These are phyloP conservation scores for Aspergillus hancockii DNA, from an alignment of 495 filamentous ascomycete genomes.

Conservation along the genomic window DNA sequence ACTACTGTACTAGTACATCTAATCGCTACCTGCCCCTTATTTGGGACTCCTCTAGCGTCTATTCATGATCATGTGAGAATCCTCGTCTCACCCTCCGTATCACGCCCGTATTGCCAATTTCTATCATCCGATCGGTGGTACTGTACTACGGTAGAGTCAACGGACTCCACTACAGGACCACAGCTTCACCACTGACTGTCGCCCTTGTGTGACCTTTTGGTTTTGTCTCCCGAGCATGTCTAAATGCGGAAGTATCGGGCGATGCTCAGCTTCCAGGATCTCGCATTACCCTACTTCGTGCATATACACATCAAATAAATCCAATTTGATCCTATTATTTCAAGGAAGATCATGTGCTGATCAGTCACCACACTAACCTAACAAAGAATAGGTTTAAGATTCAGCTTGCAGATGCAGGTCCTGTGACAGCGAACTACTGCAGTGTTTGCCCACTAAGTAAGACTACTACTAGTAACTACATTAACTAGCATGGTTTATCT, in stretches of 20 bases:
- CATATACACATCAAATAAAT: background rate
- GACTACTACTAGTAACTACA: background rate
- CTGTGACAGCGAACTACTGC: slow-evolving; percentile 8
- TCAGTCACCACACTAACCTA: background rate
- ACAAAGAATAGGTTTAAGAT: background rate
- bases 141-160: background rate
- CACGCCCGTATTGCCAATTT: background rate
- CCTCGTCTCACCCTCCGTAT: background rate
- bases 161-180: slow-evolving; percentile 13
- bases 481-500: too few relatives aligned
- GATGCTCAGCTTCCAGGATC: background rate
- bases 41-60: background rate
- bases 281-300: background rate
- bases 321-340: background rate
- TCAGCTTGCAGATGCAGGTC: slow-evolving; percentile 5
- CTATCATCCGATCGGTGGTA: background rate
- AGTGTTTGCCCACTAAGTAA: background rate
- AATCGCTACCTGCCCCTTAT: slow-evolving; percentile 1
- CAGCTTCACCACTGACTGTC: background rate
- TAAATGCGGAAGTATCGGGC: background rate
- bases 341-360: slow-evolving; percentile 3
- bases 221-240: slow-evolving; percentile 10
- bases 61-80: slow-evolving; percentile 1
- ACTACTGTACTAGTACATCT: background rate
- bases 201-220: background rate